Base-by-base conservation (phyloP, 371 early-diverging fungal genomes). In the Actinomucor elegans region DNA sequence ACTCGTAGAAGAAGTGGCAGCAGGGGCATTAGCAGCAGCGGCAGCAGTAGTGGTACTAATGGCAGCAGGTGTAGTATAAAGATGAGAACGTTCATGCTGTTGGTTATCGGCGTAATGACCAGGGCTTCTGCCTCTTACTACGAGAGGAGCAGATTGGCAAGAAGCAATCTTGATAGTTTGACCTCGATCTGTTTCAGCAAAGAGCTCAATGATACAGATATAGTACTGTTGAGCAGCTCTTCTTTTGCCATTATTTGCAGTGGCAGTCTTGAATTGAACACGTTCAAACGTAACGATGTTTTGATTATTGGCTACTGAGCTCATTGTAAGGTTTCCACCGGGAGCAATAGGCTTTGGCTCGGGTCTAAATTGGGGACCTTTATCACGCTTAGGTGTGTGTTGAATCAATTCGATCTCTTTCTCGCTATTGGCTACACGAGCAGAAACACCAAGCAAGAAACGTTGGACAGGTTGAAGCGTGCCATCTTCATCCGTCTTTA, bases 321-420 rank as follows among this genome's bases (percentile, higher is more conserved):
- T 64, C 49, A 73, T 40, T 37, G 64, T 56, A 4, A 78, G 44
- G n/a, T 69, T 63, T 2, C 81, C 82, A 21, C 80, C 83, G 7
- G 77, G 69, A 5, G 67, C 61, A 31, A 81, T 62, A 1, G 81
- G 65, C 42, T 75, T 71, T 28, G 82, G 81, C n/a, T 64, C 58
- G 5, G 91, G 91, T 21, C 71, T 66, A 10, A 66, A 73, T 63
- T 91, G 90, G 12, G 93, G 91, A 0, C 93, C 93, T 57, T 90
- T 90, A 65, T 93, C 93, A 27, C 93, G 84, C 63, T 93, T 93
- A 7, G 91, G 81, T 4, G 94, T 93, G 58, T 92, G 92, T 59
- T 93, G 92, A 27, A 92, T 76, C 2, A 93, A 64, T 17, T 89
- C 90, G 9, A 93, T 80, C 20, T 66, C 65, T 36, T 78, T 76